Percentiles rank a stretch among this genome's conserved stretches.
Evolutionary conservation across 768 basidiomycete species (phyloP).

Genomic region (Tephrocybe rancida): DNA sequence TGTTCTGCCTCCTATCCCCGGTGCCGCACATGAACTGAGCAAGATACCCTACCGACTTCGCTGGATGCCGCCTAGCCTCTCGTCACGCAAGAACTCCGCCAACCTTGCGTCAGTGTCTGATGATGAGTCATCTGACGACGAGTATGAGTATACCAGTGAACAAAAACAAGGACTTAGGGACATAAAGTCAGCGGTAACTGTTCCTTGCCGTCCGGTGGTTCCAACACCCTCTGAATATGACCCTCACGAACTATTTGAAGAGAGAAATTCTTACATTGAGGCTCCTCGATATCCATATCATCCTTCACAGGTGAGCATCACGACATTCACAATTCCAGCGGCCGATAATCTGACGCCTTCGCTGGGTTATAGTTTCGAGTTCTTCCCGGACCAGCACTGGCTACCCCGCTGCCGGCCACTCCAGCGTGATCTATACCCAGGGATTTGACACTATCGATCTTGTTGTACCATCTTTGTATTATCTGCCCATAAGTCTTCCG

Average conservation of each 20-base stretch:
- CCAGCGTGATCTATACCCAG: neutral
- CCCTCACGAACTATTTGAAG: constrained; percentile 25
- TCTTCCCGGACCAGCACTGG: constrained; percentile 16
- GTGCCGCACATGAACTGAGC: constrained; percentile 12
- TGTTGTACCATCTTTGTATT: too few relatives aligned
- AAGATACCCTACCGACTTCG: constrained; percentile 32
- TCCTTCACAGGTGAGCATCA: constrained; percentile 28
- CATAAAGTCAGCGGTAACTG: constrained; percentile 20
- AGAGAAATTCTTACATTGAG: constrained; percentile 32
- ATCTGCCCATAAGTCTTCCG: too few relatives aligned
- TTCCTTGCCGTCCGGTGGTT: constrained; percentile 28
- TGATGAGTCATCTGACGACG: constrained; percentile 24
- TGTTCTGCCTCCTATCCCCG: constrained; percentile 23
- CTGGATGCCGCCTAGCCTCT: constrained; percentile 45
- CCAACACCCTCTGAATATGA: constrained; percentile 21
- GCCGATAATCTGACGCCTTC: neutral
- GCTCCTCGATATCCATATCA: constrained; percentile 31
- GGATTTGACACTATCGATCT: too few relatives aligned
- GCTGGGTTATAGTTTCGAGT: constrained; percentile 11
- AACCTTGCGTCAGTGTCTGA: constrained; percentile 26
- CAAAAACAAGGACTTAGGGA: constrained; percentile 12
- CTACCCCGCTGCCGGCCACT: neutral
- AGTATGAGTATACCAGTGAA: constrained; percentile 15
- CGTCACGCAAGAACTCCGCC: constrained; percentile 27
- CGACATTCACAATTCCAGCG: neutral